phyloP scores from a whole-genome alignment of 164 flowering plant genomes.

The Protea cynaroides region DNA sequence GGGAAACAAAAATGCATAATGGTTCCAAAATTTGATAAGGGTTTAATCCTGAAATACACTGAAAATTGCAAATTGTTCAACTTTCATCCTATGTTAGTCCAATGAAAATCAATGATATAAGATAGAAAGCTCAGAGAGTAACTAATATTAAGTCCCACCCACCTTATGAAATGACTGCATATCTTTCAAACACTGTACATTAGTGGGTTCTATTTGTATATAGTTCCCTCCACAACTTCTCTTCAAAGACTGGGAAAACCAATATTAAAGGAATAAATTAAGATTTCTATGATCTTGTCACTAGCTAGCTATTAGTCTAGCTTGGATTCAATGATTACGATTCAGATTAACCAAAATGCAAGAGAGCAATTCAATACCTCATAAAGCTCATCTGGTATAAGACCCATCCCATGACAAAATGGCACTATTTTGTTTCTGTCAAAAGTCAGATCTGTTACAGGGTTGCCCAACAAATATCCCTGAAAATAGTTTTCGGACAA shows the following conservation, averaged over 20 bases:
- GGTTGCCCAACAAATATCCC: constrained; percentile 50
- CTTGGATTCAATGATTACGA: neutral
- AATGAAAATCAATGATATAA: neutral
- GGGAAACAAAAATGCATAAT: constrained; percentile 20
- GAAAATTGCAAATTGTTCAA: constrained; percentile 4
- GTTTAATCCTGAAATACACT: constrained; percentile 27
- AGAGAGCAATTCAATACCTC: constrained; percentile 17
- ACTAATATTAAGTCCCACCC: neutral
- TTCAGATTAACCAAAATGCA: neutral
- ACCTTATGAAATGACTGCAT: constrained; percentile 18
- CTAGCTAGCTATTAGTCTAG: too few species aligned
- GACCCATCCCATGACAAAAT: constrained; percentile 38
- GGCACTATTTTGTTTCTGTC: constrained; percentile 11
- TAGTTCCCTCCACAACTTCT: constrained; percentile 31
- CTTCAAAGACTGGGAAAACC: constrained; percentile 23
- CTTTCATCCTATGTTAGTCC: neutral
- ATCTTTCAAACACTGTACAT: constrained; percentile 19
- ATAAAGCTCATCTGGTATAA: constrained; percentile 41
- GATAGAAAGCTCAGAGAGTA: neutral
- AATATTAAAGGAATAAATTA: neutral
- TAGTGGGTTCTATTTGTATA: constrained; percentile 16
- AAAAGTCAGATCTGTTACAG: constrained; percentile 6
- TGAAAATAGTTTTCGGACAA: constrained; percentile 9
- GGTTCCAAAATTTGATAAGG: constrained; percentile 32
- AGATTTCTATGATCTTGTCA: too few species aligned